A percentile compares a stretch with the other conserved stretches of the same genome.
Conservation (phyloP, 805 yeast species). For the Candida rishiriensis region DNA sequence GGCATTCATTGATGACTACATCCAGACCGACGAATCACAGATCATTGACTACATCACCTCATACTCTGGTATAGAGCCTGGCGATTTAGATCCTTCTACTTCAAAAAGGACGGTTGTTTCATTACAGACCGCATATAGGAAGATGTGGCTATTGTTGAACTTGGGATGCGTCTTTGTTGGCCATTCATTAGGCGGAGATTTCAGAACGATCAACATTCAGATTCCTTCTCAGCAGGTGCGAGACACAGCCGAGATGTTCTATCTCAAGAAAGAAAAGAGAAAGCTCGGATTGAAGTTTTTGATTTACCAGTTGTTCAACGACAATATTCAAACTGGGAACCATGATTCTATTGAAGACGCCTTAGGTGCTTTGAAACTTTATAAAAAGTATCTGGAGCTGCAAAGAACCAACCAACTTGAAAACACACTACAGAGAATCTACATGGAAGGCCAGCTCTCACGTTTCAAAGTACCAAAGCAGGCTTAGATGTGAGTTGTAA, state of each 20-base stretch:
- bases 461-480: constrained; percentile 47
- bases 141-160: constrained; percentile 85
- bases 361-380: constrained; percentile 72
- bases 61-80: constrained; percentile 90
- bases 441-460: constrained; percentile 59
- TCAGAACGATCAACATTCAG: constrained; percentile 85
- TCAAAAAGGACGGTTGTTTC: constrained; percentile 72
- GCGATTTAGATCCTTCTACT: constrained; percentile 71
- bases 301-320: constrained; percentile 71
- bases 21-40: constrained; percentile 56
- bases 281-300: constrained; percentile 80
- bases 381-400: constrained; percentile 66
- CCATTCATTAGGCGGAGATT: constrained; percentile 88
- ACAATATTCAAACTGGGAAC: constrained; percentile 83
- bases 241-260: constrained; percentile 81
- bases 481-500: too few species aligned
- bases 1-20: constrained; percentile 91
- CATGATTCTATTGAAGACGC: constrained; percentile 99
- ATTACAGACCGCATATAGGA: constrained; percentile 77
- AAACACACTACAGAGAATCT: constrained; percentile 57
- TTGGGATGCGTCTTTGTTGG: constrained; percentile 92
- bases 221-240: constrained; percentile 83
- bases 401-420: constrained; percentile 56
- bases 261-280: constrained; percentile 68
- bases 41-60: constrained; percentile 85